These are phyloP conservation scores for Xylaria sp. DNA, from an alignment of 2,329 filamentous ascomycete species.

Conservation along the genomic window DNA sequence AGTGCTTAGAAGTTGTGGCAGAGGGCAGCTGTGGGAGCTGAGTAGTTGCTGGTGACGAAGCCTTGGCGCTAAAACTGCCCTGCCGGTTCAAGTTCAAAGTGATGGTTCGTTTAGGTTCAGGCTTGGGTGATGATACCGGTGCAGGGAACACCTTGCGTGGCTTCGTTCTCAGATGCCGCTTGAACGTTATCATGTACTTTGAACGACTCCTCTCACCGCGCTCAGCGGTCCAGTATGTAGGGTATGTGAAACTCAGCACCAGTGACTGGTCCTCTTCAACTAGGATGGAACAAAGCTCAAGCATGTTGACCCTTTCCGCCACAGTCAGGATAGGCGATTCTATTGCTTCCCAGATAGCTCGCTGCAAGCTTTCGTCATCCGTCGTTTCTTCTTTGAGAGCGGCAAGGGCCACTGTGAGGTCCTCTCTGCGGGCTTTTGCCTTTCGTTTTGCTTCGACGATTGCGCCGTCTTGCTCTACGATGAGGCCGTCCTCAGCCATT, in stretches of 20 bases:
- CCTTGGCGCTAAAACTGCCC: conserved; percentile 27
- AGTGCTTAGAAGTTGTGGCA: conserved; percentile 8
- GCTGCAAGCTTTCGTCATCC: conserved; percentile 47
- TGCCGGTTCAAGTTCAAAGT: conserved; percentile 37
- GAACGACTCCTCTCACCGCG: conserved; percentile 32
- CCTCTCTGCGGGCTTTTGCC: conserved; percentile 51
- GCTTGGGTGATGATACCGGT: conserved; percentile 23
- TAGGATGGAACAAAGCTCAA: conserved; percentile 55
- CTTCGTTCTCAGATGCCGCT: conserved; percentile 31
- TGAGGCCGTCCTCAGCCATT: conserved; percentile 44
- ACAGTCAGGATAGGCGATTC: conserved; percentile 51
- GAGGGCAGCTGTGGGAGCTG: conserved; percentile 5
- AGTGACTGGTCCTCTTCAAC: conserved; percentile 53
- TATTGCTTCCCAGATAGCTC: conserved; percentile 53
- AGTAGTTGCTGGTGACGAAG: conserved; percentile 17
- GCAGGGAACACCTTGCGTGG: conserved; percentile 32
- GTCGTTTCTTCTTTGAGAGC: conserved; percentile 53
- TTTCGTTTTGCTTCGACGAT: conserved; percentile 50
- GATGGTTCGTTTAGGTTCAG: conserved; percentile 37
- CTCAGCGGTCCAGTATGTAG: conserved; percentile 47
- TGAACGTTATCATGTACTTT: conserved; percentile 31
- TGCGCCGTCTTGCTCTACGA: conserved; percentile 50
- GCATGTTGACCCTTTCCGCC: conserved; percentile 51
- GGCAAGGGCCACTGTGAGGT: conserved; percentile 49
- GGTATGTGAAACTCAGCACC: conserved; percentile 50